Conservation (phyloP, 495 filamentous ascomycete genomes). For the Hyaloscypha variabilis region DNA sequence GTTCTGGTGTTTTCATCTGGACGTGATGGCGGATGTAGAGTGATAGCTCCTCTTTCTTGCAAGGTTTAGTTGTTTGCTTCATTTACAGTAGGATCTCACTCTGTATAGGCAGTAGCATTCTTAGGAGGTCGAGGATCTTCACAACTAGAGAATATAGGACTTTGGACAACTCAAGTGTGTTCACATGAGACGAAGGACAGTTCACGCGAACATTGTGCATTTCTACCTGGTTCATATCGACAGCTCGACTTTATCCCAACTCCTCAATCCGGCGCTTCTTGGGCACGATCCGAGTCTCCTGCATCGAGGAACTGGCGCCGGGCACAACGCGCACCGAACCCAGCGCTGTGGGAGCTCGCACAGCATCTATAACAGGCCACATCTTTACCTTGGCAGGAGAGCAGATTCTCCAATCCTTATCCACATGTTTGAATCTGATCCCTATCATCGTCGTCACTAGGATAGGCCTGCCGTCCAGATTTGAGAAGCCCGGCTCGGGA, state of each 20-base stretch:
- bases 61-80: too few relatives aligned
- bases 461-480: not conserved
- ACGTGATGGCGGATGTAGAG: too few relatives aligned
- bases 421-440: not conserved
- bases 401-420: not conserved
- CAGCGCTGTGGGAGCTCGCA: not conserved
- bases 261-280: not conserved
- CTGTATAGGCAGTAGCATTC: too few relatives aligned
- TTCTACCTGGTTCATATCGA: too few relatives aligned
- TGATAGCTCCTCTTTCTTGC: too few relatives aligned
- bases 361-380: not conserved
- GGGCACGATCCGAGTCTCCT: not conserved
- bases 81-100: too few relatives aligned
- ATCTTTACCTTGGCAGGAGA: slow-evolving; percentile 1
- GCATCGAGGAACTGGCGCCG: not conserved
- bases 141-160: too few relatives aligned
- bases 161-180: too few relatives aligned
- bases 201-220: too few relatives aligned
- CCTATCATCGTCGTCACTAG: slow-evolving; percentile 9
- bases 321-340: not conserved
- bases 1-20: too few relatives aligned
- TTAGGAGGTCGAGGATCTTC: too few relatives aligned
- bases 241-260: not conserved
- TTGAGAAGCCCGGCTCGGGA: not conserved
- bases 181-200: too few relatives aligned